phyloP scores from a whole-genome alignment of 257 asterid genomes.

The Orobanche coerulescens region DNA sequence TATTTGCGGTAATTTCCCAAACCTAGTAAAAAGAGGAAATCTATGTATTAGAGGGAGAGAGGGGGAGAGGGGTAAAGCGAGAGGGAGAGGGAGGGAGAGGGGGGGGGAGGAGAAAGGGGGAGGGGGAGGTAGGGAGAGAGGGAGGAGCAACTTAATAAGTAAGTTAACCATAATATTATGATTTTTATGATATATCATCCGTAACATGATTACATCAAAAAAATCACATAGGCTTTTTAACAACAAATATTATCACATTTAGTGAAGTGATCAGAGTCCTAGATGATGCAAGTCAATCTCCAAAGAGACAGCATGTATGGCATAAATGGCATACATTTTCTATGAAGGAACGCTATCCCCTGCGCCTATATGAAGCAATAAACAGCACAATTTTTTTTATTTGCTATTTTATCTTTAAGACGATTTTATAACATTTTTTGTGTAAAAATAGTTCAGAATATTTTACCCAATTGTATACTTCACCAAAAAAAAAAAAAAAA shows the following conservation, averaged over 20 bases:
- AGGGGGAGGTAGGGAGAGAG: no score
- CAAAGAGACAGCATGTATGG: no score
- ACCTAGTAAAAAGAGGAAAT: slow-evolving; percentile 45
- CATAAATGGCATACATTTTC: background rate
- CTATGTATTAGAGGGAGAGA: background rate
- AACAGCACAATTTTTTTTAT: background rate
- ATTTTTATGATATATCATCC: slow-evolving; percentile 14
- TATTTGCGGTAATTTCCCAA: slow-evolving; percentile 96
- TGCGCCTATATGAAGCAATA: background rate
- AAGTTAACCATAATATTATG: slow-evolving; percentile 12
- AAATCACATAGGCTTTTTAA: background rate
- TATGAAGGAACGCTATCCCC: background rate
- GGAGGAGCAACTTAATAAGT: background rate
- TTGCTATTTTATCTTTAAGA: no score
- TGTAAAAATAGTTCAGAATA: no score
- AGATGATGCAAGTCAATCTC: background rate
- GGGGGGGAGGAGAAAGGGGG: background rate
- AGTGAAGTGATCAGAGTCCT: slow-evolving; percentile 3
- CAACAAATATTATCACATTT: slow-evolving; percentile 3
- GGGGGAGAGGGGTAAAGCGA: background rate
- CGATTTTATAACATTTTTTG: no score
- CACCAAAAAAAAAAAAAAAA: no score
- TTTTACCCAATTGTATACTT: no score
- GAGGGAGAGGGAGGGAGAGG: background rate
- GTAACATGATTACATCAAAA: background rate